Evolutionary conservation across 2,329 filamentous ascomycete genomes (phyloP).

Genomic region (Aschersonia sp.): DNA sequence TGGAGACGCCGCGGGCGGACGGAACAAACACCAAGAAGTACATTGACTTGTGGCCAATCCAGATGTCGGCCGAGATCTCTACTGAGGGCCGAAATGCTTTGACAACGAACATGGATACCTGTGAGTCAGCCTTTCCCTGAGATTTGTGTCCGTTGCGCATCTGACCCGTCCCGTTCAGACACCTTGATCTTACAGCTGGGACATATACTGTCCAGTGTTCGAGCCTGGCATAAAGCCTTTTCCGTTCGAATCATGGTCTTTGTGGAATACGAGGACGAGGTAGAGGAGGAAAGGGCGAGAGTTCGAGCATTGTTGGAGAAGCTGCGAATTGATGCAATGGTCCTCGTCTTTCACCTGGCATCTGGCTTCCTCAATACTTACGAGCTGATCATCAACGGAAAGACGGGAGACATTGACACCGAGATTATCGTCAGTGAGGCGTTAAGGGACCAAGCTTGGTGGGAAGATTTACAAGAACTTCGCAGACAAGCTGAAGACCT

Average conservation of each 20-base stretch:
- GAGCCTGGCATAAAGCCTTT: slow-evolving; percentile 63
- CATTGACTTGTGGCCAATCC: slow-evolving; percentile 83
- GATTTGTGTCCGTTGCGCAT: not conserved
- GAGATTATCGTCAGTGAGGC: slow-evolving; percentile 48
- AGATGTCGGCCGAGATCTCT: slow-evolving; percentile 76
- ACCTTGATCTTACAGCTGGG: slow-evolving; percentile 76
- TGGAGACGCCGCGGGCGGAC: slow-evolving; percentile 54
- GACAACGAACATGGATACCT: slow-evolving; percentile 86
- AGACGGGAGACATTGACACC: slow-evolving; percentile 35
- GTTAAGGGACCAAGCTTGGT: slow-evolving; percentile 65
- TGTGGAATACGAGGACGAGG: slow-evolving; percentile 75
- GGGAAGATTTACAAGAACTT: slow-evolving; percentile 54
- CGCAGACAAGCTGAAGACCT: slow-evolving; percentile 25
- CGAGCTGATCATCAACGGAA: slow-evolving; percentile 64
- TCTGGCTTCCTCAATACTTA: slow-evolving; percentile 59
- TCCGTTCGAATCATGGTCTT: slow-evolving; percentile 68
- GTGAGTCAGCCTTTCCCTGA: slow-evolving; percentile 27
- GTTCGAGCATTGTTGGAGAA: slow-evolving; percentile 66
- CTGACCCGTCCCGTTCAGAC: slow-evolving; percentile 21
- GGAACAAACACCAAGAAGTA: slow-evolving; percentile 53
- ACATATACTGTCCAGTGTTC: slow-evolving; percentile 70
- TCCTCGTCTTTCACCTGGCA: slow-evolving; percentile 70
- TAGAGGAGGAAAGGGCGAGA: slow-evolving; percentile 60
- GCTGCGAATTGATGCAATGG: slow-evolving; percentile 64
- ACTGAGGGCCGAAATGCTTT: slow-evolving; percentile 52